Evolutionary conservation across 2,329 filamentous ascomycete genomes (phyloP), one percentile per base, ranked within the genome.

Genomic region (Aspergillus luchuensis): DNA sequence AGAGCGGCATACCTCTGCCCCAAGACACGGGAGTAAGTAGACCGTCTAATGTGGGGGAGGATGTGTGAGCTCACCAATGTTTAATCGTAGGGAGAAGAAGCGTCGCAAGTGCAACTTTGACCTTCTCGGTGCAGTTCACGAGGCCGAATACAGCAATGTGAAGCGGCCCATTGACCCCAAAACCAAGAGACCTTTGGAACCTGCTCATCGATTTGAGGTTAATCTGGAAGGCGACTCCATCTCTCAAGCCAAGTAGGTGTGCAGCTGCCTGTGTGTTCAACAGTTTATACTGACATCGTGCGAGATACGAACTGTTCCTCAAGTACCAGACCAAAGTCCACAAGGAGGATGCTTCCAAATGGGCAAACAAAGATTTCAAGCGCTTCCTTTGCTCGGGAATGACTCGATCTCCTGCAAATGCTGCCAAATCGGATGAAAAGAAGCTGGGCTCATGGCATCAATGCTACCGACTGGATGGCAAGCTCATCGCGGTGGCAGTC

Each of bases 381-480:
- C 74, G 78, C 21, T 82, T 82, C 62, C 71, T 82, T 19, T 82
- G 80, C 64, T 75, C 76, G 10, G 80, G 80, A 6, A 69, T 82
- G 55, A 76, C 77, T 53, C 73, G 75, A 36, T 75, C 72, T 21
- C 72, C 74, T 1, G 69, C 74, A 21, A 74, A 74, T 39, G 61
- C 70, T 2, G 43, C 41, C 8, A 72, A 72, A 41, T 73, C 72
- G 4, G 72, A 67, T n/a, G 76, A 79, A 48, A 74, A 77, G 63
- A 80, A 76, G 63, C 67, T 81, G 5, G 80, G 80, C 0, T 82
- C 80, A 17, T 82, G 80, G 71, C 80, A 82, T 64, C 80, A 82
- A 61, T 82, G 80, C 66, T 82, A 82, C 63, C 77, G 80, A 28
- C 66, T 82, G 21, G 80, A 82, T 69, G 80, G 81, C 10, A 76